Evolutionary conservation across 2,329 filamentous ascomycete species (phyloP), one percentile per base, ranked within the genome.

Genomic region (Uncinocarpus reesii): DNA sequence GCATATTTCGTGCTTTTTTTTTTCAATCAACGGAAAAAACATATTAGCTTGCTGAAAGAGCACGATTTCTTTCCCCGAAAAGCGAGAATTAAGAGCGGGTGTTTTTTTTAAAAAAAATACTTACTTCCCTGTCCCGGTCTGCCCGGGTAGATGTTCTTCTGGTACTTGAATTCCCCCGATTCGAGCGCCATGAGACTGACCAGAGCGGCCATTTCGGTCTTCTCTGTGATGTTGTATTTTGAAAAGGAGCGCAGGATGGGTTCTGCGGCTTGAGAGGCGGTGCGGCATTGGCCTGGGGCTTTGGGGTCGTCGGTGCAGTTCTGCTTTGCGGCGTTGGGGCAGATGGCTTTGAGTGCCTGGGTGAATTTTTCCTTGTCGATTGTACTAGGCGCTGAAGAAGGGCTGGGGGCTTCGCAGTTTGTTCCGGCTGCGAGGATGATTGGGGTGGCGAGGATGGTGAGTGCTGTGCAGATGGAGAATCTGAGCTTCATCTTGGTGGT

Each of bases 171-270:
- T 53, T 81, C 73, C 18, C 49, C 78, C 1, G 77, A 79, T 68
- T 93, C 87, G 60, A 80, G 81, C 8, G 81, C 77, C 69, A 86
- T 83, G 59, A 87, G 71, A 10, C 80, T 72, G 36, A 92, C 60
- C 13, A 89, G 64, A 18, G 81, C 84, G 5, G 85, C 85, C 60
- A 84, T 80, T 56, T 83, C 77, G 18, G 72, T 75, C 18, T 67
- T 65, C 28, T 63, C 62, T 41, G 66, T 71, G 56, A 88, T 68
- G 2, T 62, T 55, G 70, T 86, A 83, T 8, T 71, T 65, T 15
- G 58, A 49, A 63, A 88, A 80, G 29, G 77, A 74, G 5, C 66
- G 55, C 58, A 69, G 67, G 52, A 90, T 71, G 54, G 67, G 71
- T 1, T 73, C 69, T 0, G 77, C 81, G 1, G 81, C 82, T 56